Conservation (phyloP, 257 asterid genomes). For the Cynanchum wilfordii region DNA sequence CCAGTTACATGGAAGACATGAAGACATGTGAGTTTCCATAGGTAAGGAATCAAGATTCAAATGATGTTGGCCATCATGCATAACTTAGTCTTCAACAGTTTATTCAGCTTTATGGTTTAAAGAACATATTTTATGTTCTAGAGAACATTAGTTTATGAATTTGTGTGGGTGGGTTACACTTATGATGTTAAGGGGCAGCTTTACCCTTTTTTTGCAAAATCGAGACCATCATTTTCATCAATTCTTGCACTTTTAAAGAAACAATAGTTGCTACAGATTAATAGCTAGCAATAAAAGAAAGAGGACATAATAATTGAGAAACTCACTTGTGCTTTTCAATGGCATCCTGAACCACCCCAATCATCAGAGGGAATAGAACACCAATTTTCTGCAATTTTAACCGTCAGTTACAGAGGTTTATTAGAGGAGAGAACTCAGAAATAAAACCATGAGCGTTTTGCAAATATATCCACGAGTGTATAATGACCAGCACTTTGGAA, state of each 20-base stretch:
- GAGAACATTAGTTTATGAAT: background rate
- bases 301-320: constrained; percentile 7
- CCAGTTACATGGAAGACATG: background rate
- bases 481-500: background rate
- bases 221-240: background rate
- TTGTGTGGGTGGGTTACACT: background rate
- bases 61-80: background rate
- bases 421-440: background rate
- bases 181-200: background rate
- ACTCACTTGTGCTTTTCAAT: constrained; percentile 72
- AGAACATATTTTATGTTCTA: background rate
- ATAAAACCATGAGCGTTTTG: background rate
- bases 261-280: background rate
- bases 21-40: too few species aligned
- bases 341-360: constrained; percentile 46
- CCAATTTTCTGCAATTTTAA: constrained; percentile 46
- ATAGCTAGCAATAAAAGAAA: constrained; percentile 5
- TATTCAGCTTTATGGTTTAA: background rate
- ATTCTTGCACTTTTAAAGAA: background rate
- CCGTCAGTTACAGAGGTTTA: constrained; percentile 11
- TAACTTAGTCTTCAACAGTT: background rate
- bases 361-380: constrained; percentile 50
- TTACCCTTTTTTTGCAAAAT: background rate
- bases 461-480: background rate
- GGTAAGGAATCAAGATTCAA: background rate